Conservation (phyloP, 371 early-diverging fungal species). For the Apophysomyces sp. region DNA sequence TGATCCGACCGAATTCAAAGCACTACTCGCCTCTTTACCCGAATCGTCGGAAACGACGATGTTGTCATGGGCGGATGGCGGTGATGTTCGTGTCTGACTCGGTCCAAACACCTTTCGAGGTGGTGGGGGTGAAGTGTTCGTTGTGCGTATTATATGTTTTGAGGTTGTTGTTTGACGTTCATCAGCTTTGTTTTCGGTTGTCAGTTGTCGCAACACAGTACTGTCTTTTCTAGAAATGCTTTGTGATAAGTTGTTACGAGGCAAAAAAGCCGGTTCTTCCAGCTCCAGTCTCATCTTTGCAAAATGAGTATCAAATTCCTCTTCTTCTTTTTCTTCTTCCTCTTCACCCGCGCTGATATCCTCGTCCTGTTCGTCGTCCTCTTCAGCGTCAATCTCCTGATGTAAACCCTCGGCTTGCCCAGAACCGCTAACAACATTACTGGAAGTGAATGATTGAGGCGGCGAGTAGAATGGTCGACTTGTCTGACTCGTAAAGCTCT, state of each 20-base stretch:
- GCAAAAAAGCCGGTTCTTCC: conserved; percentile 44
- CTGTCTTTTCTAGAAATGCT: conserved; percentile 1
- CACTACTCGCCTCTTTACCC: conserved; percentile 28
- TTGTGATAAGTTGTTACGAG: conserved; percentile 3
- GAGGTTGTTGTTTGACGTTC: not conserved
- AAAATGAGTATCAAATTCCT: conserved; percentile 28
- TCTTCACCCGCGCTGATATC: conserved; percentile 9
- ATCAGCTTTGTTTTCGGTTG: conserved; percentile 11
- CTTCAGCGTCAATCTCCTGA: not conserved
- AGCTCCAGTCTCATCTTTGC: conserved; percentile 27
- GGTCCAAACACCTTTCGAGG: not conserved
- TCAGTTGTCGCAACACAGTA: conserved; percentile 7
- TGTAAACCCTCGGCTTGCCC: not conserved
- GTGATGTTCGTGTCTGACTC: not conserved
- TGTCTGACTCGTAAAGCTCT: conserved; percentile 12
- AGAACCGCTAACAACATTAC: not conserved
- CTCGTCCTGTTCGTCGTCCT: not conserved
- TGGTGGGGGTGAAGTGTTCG: not conserved
- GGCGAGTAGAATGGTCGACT: conserved; percentile 15
- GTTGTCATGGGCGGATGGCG: not conserved
- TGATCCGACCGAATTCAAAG: conserved; percentile 52
- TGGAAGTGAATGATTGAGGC: not conserved
- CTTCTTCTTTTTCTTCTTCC: conserved; percentile 25
- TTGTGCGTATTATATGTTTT: not conserved
- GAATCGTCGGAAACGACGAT: conserved; percentile 4